Conservation (phyloP, 148 eudicot genomes). For the Dysphania ambrosioides region DNA sequence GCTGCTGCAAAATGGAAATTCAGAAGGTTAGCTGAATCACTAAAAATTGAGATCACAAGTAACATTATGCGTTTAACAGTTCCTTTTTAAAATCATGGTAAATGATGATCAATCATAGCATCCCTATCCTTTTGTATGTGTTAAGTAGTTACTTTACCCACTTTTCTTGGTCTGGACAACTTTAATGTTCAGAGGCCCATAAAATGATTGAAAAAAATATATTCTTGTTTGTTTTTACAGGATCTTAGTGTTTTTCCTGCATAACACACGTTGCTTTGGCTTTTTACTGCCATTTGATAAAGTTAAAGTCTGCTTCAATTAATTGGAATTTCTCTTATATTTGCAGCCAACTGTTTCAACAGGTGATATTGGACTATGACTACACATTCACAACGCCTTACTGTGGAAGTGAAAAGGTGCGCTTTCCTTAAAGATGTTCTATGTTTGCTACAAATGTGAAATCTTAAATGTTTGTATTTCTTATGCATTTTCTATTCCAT, state of each 20-base stretch:
- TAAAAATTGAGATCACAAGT: background rate
- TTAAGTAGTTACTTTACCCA: background rate
- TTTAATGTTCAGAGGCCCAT: background rate
- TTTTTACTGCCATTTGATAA: background rate
- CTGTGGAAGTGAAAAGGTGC: conserved; percentile 80
- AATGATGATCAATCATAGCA: background rate
- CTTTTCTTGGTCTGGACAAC: background rate
- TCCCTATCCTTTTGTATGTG: background rate
- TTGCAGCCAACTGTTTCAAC: conserved; percentile 80
- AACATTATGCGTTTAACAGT: background rate
- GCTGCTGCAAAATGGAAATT: conserved; percentile 95
- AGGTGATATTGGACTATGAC: conserved; percentile 89
- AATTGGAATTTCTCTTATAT: conserved; percentile 1
- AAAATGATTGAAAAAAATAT: background rate
- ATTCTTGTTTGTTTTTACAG: background rate
- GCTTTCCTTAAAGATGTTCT: background rate
- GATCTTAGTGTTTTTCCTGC: background rate
- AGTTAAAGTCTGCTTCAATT: conserved; percentile 6
- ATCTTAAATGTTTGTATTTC: background rate
- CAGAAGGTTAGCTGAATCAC: conserved; percentile 50
- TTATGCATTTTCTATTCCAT: background rate
- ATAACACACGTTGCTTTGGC: background rate
- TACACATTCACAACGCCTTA: conserved; percentile 98
- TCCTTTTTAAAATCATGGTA: too few species aligned
- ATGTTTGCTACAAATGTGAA: background rate